phyloP scores from a whole-genome alignment of 2,329 filamentous ascomycete species.

The Ciborinia camelliae region DNA sequence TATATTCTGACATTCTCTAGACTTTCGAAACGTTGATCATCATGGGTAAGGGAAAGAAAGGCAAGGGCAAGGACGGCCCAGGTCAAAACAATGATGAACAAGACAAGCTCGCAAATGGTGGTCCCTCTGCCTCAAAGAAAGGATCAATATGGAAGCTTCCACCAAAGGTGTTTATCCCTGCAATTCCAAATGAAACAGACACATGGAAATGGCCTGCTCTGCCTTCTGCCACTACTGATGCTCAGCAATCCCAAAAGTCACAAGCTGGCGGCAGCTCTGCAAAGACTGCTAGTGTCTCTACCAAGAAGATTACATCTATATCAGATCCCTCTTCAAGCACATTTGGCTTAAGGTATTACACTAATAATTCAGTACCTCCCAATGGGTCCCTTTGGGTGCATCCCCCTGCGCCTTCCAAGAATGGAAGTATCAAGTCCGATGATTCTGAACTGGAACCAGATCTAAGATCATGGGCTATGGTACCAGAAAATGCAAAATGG shows the following conservation, averaged over 20 bases:
- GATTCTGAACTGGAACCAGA: background rate
- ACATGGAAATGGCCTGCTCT: background rate
- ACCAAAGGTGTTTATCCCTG: background rate
- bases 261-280: background rate
- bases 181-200: background rate
- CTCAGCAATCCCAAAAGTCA: background rate
- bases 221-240: background rate
- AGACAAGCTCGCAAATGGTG: background rate
- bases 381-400: background rate
- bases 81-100: background rate
- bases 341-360: background rate
- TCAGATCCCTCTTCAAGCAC: too few species aligned
- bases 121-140: background rate
- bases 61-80: background rate
- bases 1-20: background rate
- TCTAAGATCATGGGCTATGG: background rate
- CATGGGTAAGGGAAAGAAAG: background rate
- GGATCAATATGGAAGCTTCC: background rate
- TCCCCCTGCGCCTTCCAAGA: background rate
- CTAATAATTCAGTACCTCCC: background rate
- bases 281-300: background rate
- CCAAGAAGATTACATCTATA: background rate
- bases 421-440: background rate
- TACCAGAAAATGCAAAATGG: constrained; percentile 11
- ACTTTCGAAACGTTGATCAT: background rate